Evolutionary conservation across 2,329 filamentous ascomycete species (phyloP).

Genomic region (Teratosphaeria gauchensis): DNA sequence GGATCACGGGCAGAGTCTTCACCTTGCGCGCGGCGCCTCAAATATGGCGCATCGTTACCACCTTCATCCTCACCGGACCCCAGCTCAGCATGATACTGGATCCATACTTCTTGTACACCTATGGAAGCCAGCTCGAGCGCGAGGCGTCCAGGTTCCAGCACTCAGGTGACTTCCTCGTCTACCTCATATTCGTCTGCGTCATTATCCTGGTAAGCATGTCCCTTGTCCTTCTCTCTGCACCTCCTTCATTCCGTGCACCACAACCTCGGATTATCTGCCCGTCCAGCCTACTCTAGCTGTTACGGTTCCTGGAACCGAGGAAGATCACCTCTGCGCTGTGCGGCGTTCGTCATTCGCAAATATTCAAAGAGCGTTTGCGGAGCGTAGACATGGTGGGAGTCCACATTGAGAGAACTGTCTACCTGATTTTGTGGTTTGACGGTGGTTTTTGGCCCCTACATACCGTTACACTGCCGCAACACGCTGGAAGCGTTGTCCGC

Average conservation of each 20-base stretch:
- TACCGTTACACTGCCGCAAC: constrained; percentile 15
- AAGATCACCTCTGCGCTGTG: constrained; percentile 43
- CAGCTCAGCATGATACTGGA: constrained; percentile 56
- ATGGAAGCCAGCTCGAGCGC: constrained; percentile 64
- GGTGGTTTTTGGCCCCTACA: constrained; percentile 61
- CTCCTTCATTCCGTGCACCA: constrained; percentile 11
- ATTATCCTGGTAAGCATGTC: constrained; percentile 65
- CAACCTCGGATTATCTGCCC: constrained; percentile 53
- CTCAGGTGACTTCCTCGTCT: constrained; percentile 72
- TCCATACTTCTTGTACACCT: constrained; percentile 70
- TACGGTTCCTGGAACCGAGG: constrained; percentile 47
- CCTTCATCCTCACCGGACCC: constrained; percentile 50
- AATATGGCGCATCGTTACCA: constrained; percentile 49
- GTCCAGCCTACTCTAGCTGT: constrained; percentile 41
- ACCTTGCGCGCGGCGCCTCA: constrained; percentile 49
- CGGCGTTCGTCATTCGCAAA: constrained; percentile 44
- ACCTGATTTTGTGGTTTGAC: constrained; percentile 42
- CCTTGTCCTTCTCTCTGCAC: constrained; percentile 11
- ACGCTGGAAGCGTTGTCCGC: not conserved
- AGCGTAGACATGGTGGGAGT: constrained; percentile 44
- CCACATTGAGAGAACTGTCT: constrained; percentile 44
- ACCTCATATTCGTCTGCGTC: constrained; percentile 61
- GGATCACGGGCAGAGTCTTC: constrained; percentile 35
- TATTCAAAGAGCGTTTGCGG: constrained; percentile 32
- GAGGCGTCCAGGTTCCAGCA: constrained; percentile 60